Evolutionary conservation across 208 protist genomes (phyloP), one percentile per base, ranked within the genome.

Genomic region (Angomonas deanei): DNA sequence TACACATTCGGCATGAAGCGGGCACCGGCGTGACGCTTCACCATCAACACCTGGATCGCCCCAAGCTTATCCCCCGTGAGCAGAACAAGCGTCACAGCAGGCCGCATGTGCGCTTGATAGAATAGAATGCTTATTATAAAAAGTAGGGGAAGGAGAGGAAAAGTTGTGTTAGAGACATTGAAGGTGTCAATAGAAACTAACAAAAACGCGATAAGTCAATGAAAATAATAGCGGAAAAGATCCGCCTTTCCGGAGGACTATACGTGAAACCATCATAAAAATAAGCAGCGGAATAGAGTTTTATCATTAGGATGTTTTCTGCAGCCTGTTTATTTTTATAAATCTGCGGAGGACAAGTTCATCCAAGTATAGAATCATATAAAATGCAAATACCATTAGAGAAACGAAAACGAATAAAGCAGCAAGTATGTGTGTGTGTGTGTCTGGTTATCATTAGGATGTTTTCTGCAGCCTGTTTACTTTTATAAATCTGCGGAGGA

Each of bases 1-100:
- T 86, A 80, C 62, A 66, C 50, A 47, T 64, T 71, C 3, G 79
- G 69, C 79, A 86, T 73, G 26, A 86, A 82, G 26, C 79, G 79
- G 10, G 79, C 79, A 58, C 68, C 70, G 33, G 61, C 38, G 64
- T 85, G 78, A 6, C 78, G 78, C 70, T 70, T 54, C 66, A 82
- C 60, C 74, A 85, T 81, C 5, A 85, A 56, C 6, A 85, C 78
- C 8, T 76, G 46, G 46, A 85, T 74, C n/a, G 74, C 71, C 10
- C 47, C 10, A 6, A 26, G 47, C 5, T 6, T 15, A n/a, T 17
- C n/a, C n/a, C 23, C 19, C 10, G 47, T 24, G n/a, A 53, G n/a
- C n/a, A 53, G 47, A 8, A 53, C 47, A 8, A 53, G 23, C 23
- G 47, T 53, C 23, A n/a, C 47, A 6, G 47, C 11, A 5, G 8